Conservation (phyloP, 805 yeast species). For the Hanseniaspora thailandica region DNA sequence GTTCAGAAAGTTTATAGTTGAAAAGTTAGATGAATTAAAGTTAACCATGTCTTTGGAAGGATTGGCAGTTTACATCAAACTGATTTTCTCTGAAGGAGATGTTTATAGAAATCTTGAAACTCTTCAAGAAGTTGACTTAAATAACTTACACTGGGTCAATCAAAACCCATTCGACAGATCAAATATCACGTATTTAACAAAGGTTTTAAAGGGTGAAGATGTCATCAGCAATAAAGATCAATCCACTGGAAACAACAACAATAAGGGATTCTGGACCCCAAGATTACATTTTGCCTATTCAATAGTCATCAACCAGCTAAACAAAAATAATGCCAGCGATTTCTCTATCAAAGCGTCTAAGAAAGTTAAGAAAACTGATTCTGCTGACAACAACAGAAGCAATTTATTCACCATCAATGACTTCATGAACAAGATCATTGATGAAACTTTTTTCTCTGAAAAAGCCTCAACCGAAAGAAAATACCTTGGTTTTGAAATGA, state of each 20-base stretch:
- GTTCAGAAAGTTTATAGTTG: conserved; percentile 29
- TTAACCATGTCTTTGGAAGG: conserved; percentile 69
- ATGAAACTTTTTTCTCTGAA: conserved; percentile 65
- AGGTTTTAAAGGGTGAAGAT: conserved; percentile 47
- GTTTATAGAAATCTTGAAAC: not conserved
- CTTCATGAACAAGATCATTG: conserved; percentile 71
- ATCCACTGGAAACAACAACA: conserved; percentile 30
- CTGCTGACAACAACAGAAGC: conserved; percentile 14
- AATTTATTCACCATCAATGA: conserved; percentile 36
- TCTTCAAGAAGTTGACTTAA: conserved; percentile 16
- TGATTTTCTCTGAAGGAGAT: conserved; percentile 16
- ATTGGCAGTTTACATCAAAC: conserved; percentile 48
- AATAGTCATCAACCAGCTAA: conserved; percentile 28
- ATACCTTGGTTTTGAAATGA: conserved; percentile 71
- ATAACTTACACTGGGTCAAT: conserved; percentile 44
- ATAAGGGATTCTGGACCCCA: conserved; percentile 63
- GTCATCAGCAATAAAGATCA: conserved; percentile 27
- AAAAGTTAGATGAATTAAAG: conserved; percentile 37
- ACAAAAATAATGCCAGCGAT: conserved; percentile 23
- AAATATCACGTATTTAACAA: conserved; percentile 49
- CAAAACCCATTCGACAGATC: conserved; percentile 65
- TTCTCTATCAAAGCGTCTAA: conserved; percentile 28
- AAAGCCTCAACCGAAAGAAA: conserved; percentile 77
- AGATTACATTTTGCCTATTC: conserved; percentile 59
- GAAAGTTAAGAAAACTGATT: conserved; percentile 20